A percentile compares a stretch with the other conserved stretches of the same genome.
Evolutionary conservation across 352 stramenopile species (phyloP).

Genomic region (Globisporangium cystogenes): DNA sequence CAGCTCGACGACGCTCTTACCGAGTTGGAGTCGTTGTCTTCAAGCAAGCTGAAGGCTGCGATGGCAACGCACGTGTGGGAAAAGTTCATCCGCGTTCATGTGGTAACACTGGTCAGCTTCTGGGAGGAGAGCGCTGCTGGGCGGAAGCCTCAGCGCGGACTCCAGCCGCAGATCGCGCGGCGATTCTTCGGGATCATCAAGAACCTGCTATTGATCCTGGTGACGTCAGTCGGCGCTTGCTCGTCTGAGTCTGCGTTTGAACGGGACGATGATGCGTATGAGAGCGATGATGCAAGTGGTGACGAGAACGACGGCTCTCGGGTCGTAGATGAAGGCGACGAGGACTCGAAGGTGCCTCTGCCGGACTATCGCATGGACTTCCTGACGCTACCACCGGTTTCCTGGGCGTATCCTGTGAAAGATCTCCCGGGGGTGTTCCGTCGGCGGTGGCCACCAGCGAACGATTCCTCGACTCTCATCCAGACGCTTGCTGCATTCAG

Average conservation of each 20-base stretch:
- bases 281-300: constrained; percentile 9
- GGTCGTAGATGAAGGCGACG: constrained; percentile 14
- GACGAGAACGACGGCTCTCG: constrained; percentile 10
- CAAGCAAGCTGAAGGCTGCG: constrained; percentile 35
- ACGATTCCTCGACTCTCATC: constrained; percentile 43
- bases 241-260: not conserved
- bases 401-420: constrained; percentile 44
- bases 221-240: constrained; percentile 20
- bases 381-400: constrained; percentile 27
- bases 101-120: constrained; percentile 75
- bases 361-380: constrained; percentile 34
- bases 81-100: constrained; percentile 72
- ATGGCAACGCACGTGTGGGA: constrained; percentile 80
- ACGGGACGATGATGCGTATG: constrained; percentile 3
- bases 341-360: constrained; percentile 3
- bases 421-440: constrained; percentile 41
- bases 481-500: constrained; percentile 34
- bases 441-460: constrained; percentile 51
- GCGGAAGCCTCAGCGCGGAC: constrained; percentile 53
- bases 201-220: constrained; percentile 43
- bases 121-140: constrained; percentile 75
- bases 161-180: constrained; percentile 70
- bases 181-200: constrained; percentile 79
- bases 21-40: constrained; percentile 47
- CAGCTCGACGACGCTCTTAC: constrained; percentile 69